A percentile compares a stretch with the other conserved stretches of the same genome.
phyloP scores from a whole-genome alignment of 768 basidiomycete genomes.

The Collybia mongolica region DNA sequence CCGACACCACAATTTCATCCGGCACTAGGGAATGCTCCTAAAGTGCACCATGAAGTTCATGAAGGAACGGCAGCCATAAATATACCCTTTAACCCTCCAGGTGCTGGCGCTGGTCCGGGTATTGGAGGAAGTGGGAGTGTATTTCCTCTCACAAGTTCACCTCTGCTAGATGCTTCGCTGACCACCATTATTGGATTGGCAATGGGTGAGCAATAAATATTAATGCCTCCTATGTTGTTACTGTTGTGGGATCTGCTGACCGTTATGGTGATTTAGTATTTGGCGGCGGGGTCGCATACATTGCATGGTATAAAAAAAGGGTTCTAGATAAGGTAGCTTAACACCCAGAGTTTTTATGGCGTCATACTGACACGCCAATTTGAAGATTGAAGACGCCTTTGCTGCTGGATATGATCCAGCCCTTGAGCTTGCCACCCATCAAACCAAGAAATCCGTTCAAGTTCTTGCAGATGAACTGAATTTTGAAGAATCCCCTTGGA shows the following conservation, averaged over 20 bases:
- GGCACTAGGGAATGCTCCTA: slow-evolving; percentile 4
- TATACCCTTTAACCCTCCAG: slow-evolving; percentile 42
- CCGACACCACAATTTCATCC: slow-evolving; percentile 9
- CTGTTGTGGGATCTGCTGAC: neutral
- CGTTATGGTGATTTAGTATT: slow-evolving; percentile 45
- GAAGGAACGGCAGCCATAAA: slow-evolving; percentile 37
- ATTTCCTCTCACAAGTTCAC: slow-evolving; percentile 38
- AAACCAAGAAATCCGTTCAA: slow-evolving; percentile 25
- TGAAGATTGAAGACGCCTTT: slow-evolving; percentile 77
- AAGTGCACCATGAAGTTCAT: slow-evolving; percentile 36
- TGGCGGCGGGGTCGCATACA: slow-evolving; percentile 68
- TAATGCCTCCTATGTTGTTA: neutral
- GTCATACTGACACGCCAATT: slow-evolving; percentile 1
- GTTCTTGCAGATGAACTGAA: slow-evolving; percentile 28
- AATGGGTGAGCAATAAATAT: slow-evolving; percentile 42
- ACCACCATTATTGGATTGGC: slow-evolving; percentile 62
- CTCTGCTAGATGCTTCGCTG: slow-evolving; percentile 52
- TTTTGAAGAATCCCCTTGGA: slow-evolving; percentile 42
- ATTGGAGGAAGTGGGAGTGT: slow-evolving; percentile 25
- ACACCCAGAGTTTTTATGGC: neutral
- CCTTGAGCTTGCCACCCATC: slow-evolving; percentile 63
- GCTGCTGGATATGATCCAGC: slow-evolving; percentile 80
- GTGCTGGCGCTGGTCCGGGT: slow-evolving; percentile 32
- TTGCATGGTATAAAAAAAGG: slow-evolving; percentile 79
- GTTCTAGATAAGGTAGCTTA: slow-evolving; percentile 70